Percentiles rank a stretch among this genome's conserved stretches.
These are phyloP conservation scores for Vanilla planifolia DNA, from an alignment of 106 monocot species.

Conservation along the genomic window DNA sequence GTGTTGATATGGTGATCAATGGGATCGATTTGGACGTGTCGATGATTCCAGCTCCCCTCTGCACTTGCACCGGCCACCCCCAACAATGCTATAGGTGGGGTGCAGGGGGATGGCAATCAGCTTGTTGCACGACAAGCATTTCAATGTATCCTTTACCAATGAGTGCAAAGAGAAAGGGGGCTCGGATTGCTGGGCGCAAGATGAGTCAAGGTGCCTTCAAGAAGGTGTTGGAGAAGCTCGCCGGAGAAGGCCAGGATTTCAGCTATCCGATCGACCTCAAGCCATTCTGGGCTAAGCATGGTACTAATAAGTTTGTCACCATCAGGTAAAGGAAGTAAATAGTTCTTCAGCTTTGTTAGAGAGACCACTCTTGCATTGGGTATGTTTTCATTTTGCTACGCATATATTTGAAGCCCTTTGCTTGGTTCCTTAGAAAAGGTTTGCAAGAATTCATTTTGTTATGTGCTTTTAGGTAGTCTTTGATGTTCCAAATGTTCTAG, in stretches of 20 bases:
- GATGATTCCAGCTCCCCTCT: constrained; percentile 42
- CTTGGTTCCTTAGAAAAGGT: constrained; percentile 9
- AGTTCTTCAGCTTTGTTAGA: background rate
- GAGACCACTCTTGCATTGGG: background rate
- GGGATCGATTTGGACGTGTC: constrained; percentile 55
- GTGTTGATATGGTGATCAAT: constrained; percentile 33
- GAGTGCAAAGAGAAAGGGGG: constrained; percentile 33
- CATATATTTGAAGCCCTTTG: constrained; percentile 9
- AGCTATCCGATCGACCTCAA: constrained; percentile 43
- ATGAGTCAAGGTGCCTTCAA: constrained; percentile 58
- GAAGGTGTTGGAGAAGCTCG: constrained; percentile 54
- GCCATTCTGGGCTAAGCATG: constrained; percentile 55
- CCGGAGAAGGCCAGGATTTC: constrained; percentile 43
- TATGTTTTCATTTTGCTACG: constrained; percentile 4
- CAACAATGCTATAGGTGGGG: constrained; percentile 59
- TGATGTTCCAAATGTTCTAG: too few relatives aligned
- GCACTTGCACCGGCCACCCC: constrained; percentile 36
- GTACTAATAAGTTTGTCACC: constrained; percentile 55
- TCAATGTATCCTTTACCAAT: constrained; percentile 44
- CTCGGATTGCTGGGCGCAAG: constrained; percentile 49
- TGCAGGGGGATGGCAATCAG: constrained; percentile 53
- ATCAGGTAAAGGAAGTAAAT: constrained; percentile 35
- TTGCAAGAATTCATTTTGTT: too few relatives aligned
- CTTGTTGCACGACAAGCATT: constrained; percentile 45
- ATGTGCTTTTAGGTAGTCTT: too few relatives aligned